Evolutionary conservation across 2,329 filamentous ascomycete species (phyloP).

Genomic region (Pseudophaeomoniella oleicola): DNA sequence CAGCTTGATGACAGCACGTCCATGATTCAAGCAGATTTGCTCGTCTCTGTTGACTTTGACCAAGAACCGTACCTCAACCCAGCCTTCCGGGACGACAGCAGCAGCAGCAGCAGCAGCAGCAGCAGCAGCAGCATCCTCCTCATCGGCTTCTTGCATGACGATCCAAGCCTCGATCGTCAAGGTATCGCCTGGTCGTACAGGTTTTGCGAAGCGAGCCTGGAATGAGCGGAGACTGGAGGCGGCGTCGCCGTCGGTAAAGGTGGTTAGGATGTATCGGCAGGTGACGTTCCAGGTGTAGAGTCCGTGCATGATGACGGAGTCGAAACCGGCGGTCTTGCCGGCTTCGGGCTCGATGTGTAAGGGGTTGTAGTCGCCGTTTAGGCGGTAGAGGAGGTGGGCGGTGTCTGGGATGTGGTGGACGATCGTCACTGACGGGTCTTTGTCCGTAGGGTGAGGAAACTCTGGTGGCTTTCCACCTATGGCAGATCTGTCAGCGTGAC

Average conservation of each 20-base stretch:
- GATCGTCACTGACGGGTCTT: constrained; percentile 52
- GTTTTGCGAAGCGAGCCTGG: constrained; percentile 74
- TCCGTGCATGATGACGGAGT: constrained; percentile 78
- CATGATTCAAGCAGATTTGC: neutral
- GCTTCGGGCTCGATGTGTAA: constrained; percentile 78
- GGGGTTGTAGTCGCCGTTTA: constrained; percentile 92
- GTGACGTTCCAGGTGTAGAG: constrained; percentile 77
- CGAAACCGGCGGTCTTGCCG: constrained; percentile 79
- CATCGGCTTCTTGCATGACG: constrained; percentile 51
- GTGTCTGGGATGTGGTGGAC: constrained; percentile 56
- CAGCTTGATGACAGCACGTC: neutral
- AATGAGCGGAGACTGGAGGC: constrained; percentile 76
- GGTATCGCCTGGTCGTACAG: constrained; percentile 71
- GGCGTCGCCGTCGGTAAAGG: constrained; percentile 62
- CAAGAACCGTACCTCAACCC: constrained; percentile 71
- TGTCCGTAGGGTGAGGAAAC: neutral
- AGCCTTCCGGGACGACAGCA: constrained; percentile 37
- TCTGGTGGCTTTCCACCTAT: neutral
- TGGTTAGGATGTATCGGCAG: constrained; percentile 56
- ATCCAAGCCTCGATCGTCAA: constrained; percentile 70
- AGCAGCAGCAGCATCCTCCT: no score
- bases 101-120: neutral
- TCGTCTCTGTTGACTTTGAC: constrained; percentile 45
- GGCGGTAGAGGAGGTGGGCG: constrained; percentile 61
- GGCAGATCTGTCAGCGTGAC: no score